Evolutionary conservation across 1,139 yeast genomes (phyloP), one percentile per base, ranked within the genome.

Genomic region (Blastobotrys apis): DNA sequence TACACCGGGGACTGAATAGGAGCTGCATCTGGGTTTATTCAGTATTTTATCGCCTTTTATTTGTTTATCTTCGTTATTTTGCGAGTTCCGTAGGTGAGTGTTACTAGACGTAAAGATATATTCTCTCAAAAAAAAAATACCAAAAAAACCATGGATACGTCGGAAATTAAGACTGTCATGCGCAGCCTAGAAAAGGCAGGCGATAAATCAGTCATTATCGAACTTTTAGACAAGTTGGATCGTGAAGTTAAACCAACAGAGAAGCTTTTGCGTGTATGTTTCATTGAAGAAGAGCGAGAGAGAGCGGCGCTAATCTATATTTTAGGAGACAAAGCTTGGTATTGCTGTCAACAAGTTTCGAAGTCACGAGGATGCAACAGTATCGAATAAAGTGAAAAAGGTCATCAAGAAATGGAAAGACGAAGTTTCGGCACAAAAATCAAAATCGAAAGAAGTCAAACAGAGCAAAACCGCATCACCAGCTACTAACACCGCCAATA

Each of bases 321-420:
- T n/a, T 10, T 56, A 68, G 62, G 87, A 90, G 61, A 92, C 98
- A n/a, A 88, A 87, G 65, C 92, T 92, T n/a, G 98, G 98, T 49
- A 94, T 92, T 21, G 94, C 92, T 5, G 97, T 92, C 38, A 94
- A 94, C 67, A 88, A 87, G 66, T 79, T 83, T 59, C 77, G 95
- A 54, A 68, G 83, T 9, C 85, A 85, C 53, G 59, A 71, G 20
- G 86, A 84, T 61, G 57, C 73, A 20, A 85, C 82, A 49, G 80
- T 92, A 40, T 73, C 81, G 15, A 67, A 76, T 5, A 68, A 84
- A 42, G 97, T 90, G 26, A 85, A 84, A 64, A 79, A 78, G 57
- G 85, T 87, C 71, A 88, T 92, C 58, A 78, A 80, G 57, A 72
- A 74, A 35, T 92, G 98, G 98, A 86, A 88, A 63, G 97, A 88